Base-by-base conservation (phyloP, 179 eudicot genomes). In the Heliamphora pulchella region DNA sequence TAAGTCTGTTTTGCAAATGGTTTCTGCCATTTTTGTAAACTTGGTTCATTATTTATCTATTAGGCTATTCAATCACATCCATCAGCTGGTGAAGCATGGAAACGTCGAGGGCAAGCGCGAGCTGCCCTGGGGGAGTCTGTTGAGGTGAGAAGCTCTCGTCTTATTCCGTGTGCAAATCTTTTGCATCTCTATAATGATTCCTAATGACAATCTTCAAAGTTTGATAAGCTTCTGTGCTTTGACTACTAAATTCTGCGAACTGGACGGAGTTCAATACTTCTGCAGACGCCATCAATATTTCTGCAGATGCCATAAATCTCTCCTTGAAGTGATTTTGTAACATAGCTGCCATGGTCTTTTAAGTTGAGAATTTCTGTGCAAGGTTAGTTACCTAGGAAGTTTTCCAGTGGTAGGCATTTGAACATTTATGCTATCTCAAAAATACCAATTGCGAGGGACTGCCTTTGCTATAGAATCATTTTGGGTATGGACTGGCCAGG, bases 71-170 rank as follows among this genome's bases (percentile, higher is more conserved):
- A 89, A 78, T 81, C 87, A 80, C 91, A 96, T 75, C 97, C 97
- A 79, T 88, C 87, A 78, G 99, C 99, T 50, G 96, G 97, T 55
- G 99, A 96, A 89, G 99, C 99, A 74, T 96, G 99, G 98, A 96
- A 96, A 81, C 92, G 99, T 18, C 86, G 99, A 82, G 99, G 99
- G 65, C 99, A 96, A 84, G 99, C 99, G 80, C 92, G 93, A 61
- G 99, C 99, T 85, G 99, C 99, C 54, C 84, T 94, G 80, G 99
- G 99, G 74, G 93, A 96, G 84, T 94, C 92, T 84, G 85, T 79
- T 68, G 89, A 90, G 91, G 99, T 95, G 83, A 83, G 89, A 79
- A 31, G 47, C 15, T 70, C 46, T 44, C 47, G 81, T 68, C 48
- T 8, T 64, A 48, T 48, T 14, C 22, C 41, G 10, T 51, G 73